Base-by-base conservation (phyloP, 805 yeast genomes). In the Groenewaldozyma salmanticensis region DNA sequence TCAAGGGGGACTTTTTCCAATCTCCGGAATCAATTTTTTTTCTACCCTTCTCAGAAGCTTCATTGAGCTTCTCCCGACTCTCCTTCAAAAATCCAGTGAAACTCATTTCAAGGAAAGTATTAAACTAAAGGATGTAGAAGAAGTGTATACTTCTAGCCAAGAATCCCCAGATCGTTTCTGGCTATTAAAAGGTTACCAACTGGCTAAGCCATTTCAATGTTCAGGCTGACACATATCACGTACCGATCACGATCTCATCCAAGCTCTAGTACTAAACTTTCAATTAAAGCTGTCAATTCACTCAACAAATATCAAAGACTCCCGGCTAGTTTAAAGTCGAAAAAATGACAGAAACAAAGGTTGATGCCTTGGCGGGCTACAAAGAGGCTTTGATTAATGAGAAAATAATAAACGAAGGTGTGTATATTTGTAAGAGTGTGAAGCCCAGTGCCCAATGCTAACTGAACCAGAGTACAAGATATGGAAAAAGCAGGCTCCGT, bases 401-500 rank as follows among this genome's bases (percentile, higher is more conserved):
- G 36, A 51, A 51, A 41, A 41, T 51, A 5, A 39, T 42, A 35
- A 51, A 51, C 35, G 55, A 51, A 31, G 52, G 53, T 50, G 17
- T 15, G 50, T 36, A 21, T 18, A 16, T 4, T 20, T n/a, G 4
- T 6, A n/a, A 15, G 3, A 15, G 16, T 11, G 17, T 20, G 4
- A 20, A n/a, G 33, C 4, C n/a, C 17, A n/a, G 18, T 15, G 18
- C 3, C 4, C 18, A 13, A 4, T 15, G 21, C 7, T 9, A 11
- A n/a, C 27, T 5, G 7, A 3, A 15, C 11, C 20, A 57, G 72
- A 72, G 40, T 78, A 77, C 60, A 64, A 72, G 38, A 61, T 70
- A 27, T 78, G 82, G 81, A 78, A 78, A 64, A 77, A 77, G 52
- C 78, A 77, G 50, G 58, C 75, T 1, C 81, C 80, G 6, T 64